Conservation (phyloP, 257 asterid species). For the Verbascum thapsus region DNA sequence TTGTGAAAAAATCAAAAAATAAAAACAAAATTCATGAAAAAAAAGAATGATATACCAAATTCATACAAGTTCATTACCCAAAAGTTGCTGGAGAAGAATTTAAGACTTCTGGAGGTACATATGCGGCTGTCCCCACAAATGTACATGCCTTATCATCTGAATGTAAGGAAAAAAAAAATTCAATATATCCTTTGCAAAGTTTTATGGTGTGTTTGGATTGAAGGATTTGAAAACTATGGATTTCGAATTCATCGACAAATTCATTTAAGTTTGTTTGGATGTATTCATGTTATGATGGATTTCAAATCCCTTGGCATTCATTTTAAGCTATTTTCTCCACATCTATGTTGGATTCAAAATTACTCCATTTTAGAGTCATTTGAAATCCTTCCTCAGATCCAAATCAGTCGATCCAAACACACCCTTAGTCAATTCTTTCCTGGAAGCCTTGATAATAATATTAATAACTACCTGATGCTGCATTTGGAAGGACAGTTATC, state of each 20-base stretch:
- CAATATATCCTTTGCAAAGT: neutral
- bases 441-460: conserved; percentile 2
- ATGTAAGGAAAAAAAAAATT: conserved; percentile 8
- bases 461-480: conserved; percentile 78
- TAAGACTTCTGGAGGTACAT: conserved; percentile 97
- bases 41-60: neutral
- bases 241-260: too few relatives aligned
- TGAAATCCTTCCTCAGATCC: too few relatives aligned
- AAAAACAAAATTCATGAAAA: too few relatives aligned
- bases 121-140: conserved; percentile 99
- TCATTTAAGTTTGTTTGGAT: too few relatives aligned
- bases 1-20: neutral
- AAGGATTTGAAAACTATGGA: too few relatives aligned
- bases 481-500: conserved; percentile 93
- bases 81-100: conserved; percentile 98
- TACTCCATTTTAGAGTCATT: too few relatives aligned
- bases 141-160: conserved; percentile 99
- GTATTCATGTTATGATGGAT: too few relatives aligned
- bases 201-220: too few relatives aligned
- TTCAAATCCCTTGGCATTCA: too few relatives aligned
- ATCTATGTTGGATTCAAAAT: too few relatives aligned
- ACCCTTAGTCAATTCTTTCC: neutral
- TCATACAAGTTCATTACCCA: conserved; percentile 43
- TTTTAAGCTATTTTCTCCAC: too few relatives aligned
- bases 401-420: too few relatives aligned